phyloP scores from a whole-genome alignment of 139 green algal genomes.

The Picochlorum sp. region DNA sequence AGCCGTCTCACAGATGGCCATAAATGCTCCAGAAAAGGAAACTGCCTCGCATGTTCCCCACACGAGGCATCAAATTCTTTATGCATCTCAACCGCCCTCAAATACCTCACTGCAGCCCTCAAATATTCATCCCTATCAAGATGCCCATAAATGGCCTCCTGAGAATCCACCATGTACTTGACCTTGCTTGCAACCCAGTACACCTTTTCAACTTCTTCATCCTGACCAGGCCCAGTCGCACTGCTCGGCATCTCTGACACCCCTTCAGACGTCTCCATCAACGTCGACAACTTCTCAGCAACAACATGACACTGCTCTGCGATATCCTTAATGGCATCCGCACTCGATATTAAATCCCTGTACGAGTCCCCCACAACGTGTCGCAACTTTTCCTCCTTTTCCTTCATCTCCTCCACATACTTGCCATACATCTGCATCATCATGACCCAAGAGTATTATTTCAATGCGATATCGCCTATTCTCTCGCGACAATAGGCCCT shows the following conservation, averaged over 20 bases:
- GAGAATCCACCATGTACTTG: slow-evolving; percentile 93
- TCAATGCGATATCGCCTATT: neutral
- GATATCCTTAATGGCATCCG: slow-evolving; percentile 84
- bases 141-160: slow-evolving; percentile 91
- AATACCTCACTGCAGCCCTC: slow-evolving; percentile 65
- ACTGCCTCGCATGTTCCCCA: slow-evolving; percentile 31
- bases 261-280: slow-evolving; percentile 35
- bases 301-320: slow-evolving; percentile 48
- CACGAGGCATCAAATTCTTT: slow-evolving; percentile 3
- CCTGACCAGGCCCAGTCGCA: neutral
- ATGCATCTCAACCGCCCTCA: slow-evolving; percentile 67
- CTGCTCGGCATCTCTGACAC: neutral
- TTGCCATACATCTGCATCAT: neutral
- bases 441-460: neutral
- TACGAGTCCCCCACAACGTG: slow-evolving; percentile 84
- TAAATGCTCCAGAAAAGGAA: slow-evolving; percentile 84
- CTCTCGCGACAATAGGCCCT: neutral
- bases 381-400: slow-evolving; percentile 80
- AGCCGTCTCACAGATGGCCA: slow-evolving; percentile 85
- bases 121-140: slow-evolving; percentile 73
- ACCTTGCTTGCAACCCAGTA: slow-evolving; percentile 73
- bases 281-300: slow-evolving; percentile 39
- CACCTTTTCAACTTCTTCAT: slow-evolving; percentile 28
- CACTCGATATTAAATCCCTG: slow-evolving; percentile 87
- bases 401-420: slow-evolving; percentile 66